Evolutionary conservation across 1,284 basidiomycete species (phyloP).

Genomic region (Xerocomus amazonicus): DNA sequence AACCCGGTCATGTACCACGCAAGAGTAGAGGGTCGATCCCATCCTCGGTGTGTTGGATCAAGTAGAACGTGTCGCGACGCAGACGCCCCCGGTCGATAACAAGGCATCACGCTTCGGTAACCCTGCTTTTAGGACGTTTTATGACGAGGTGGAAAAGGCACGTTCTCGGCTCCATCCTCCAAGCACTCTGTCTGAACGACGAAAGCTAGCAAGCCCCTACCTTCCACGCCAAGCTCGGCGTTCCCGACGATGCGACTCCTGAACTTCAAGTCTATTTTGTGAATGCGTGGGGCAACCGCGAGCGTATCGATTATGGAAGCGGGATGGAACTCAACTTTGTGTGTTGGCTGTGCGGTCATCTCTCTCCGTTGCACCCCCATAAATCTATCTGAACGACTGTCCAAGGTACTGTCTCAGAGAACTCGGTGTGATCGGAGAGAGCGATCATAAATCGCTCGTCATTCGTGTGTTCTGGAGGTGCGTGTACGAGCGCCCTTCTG

Average conservation of each 20-base stretch:
- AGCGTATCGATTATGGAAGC: constrained; percentile 96
- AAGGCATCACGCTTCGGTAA: constrained; percentile 94
- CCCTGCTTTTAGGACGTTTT: constrained; percentile 91
- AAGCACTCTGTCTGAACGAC: background rate
- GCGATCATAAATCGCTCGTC: constrained; percentile 78
- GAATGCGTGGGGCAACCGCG: constrained; percentile 89
- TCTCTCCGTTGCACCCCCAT: constrained; percentile 32
- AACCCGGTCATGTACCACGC: background rate
- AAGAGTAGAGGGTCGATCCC: constrained; percentile 55
- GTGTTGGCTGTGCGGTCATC: constrained; percentile 80
- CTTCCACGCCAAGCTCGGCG: constrained; percentile 58
- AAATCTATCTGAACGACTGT: constrained; percentile 27
- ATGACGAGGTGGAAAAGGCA: constrained; percentile 77
- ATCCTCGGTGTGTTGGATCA: constrained; percentile 63
- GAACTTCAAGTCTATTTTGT: constrained; percentile 82
- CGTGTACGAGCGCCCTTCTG: constrained; percentile 10
- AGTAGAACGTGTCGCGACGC: constrained; percentile 64
- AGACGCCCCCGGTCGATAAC: constrained; percentile 87
- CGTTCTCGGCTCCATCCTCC: constrained; percentile 18
- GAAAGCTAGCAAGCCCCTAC: constrained; percentile 39
- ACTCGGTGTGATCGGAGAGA: constrained; percentile 62
- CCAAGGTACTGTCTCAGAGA: constrained; percentile 77
- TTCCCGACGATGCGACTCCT: constrained; percentile 54
- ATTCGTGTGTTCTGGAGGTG: constrained; percentile 89
- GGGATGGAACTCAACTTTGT: constrained; percentile 99